Percentiles rank a stretch among this genome's conserved stretches.
Conservation (phyloP, 768 basidiomycete species). For the Leucosporidium yakuticum region DNA sequence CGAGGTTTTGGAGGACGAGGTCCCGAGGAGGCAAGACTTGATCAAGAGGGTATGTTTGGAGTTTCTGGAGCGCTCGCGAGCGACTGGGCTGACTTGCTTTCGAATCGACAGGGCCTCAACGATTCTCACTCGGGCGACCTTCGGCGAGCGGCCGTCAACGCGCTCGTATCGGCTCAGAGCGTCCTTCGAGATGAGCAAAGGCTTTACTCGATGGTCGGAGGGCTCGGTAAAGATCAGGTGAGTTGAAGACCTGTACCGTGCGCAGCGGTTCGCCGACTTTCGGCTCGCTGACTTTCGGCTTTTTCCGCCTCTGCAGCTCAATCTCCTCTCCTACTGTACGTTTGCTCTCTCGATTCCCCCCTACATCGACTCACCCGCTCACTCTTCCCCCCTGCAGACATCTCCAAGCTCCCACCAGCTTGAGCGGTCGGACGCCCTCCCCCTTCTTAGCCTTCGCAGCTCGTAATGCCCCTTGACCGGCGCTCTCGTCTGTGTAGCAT, state of each 20-base stretch:
- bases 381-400: too few relatives aligned
- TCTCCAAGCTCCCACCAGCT: too few relatives aligned
- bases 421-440: too few relatives aligned
- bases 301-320: background rate
- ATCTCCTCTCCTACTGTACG: conserved; percentile 18
- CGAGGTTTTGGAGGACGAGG: conserved; percentile 38
- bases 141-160: conserved; percentile 24
- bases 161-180: conserved; percentile 28
- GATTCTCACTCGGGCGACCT: conserved; percentile 23
- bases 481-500: too few relatives aligned
- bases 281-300: too few relatives aligned
- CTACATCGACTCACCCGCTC: too few relatives aligned
- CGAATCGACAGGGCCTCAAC: conserved; percentile 23
- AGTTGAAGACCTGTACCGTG: too few relatives aligned
- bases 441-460: too few relatives aligned
- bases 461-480: background rate
- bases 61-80: background rate
- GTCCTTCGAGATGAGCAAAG: conserved; percentile 26
- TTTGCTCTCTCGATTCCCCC: too few relatives aligned
- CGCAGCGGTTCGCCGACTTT: background rate
- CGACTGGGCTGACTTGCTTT: background rate
- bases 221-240: conserved; percentile 29
- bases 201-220: conserved; percentile 29
- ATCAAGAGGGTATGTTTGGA: conserved; percentile 27
- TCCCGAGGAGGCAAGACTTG: conserved; percentile 17